Percentiles rank a stretch among this genome's conserved stretches.
phyloP scores from a whole-genome alignment of 768 basidiomycete genomes.

The Termitomyces sp. region DNA sequence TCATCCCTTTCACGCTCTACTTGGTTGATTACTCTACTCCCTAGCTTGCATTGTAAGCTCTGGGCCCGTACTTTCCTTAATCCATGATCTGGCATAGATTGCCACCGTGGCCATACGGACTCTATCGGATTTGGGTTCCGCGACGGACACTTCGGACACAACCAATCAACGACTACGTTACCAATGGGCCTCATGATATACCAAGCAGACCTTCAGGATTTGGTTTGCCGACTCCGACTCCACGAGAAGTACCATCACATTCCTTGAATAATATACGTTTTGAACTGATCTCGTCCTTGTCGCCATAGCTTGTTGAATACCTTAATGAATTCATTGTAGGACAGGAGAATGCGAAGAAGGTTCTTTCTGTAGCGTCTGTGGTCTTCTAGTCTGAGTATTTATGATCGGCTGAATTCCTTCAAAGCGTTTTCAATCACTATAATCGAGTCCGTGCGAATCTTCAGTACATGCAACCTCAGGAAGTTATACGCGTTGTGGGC shows the following conservation, averaged over 20 bases:
- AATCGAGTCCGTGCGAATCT: conserved; percentile 79
- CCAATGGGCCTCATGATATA: conserved; percentile 24
- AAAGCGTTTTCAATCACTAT: conserved; percentile 92
- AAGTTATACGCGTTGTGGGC: conserved; percentile 7
- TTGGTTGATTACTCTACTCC: not conserved
- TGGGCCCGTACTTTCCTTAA: not conserved
- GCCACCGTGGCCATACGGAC: conserved; percentile 17
- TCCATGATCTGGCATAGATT: conserved; percentile 15
- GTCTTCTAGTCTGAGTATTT: not conserved
- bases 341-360: conserved; percentile 90
- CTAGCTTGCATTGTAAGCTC: not conserved
- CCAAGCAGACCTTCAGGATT: conserved; percentile 37
- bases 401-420: conserved; percentile 2
- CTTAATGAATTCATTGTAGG: conserved; percentile 89
- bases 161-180: conserved; percentile 40
- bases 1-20: not conserved
- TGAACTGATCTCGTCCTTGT: not conserved
- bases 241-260: conserved; percentile 35
- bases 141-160: conserved; percentile 50
- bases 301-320: conserved; percentile 70
- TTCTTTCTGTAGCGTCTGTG: conserved; percentile 88
- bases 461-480: conserved; percentile 38
- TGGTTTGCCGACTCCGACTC: conserved; percentile 61
- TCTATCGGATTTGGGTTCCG: conserved; percentile 19
- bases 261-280: not conserved